Evolutionary conservation across 495 filamentous ascomycete genomes (phyloP), one percentile per base, ranked within the genome.

Genomic region (Aspergillus avenaceus): DNA sequence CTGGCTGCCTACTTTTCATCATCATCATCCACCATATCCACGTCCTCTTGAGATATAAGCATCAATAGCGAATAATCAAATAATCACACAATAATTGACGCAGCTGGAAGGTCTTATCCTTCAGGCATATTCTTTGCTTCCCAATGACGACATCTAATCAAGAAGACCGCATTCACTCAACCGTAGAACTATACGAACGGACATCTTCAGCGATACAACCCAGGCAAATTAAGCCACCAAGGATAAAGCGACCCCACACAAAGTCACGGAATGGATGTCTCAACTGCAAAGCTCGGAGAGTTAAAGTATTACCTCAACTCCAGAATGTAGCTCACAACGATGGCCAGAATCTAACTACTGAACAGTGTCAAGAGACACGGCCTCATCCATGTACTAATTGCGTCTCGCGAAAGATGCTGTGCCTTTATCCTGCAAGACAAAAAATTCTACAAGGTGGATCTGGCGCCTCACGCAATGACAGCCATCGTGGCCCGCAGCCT

Each of bases 261-360:
- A 86, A 86, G 59, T 83, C 79, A 23, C 67, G 83, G 3, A 63
- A 73, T n/a, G 83, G 82, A 1, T 86, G 83, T 56, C 81, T 75
- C 51, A 81, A 82, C 63, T 86, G 83, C 72, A 86, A 86, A 60
- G 65, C 72, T 34, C 67, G 81, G 8, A 70, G 76, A 50, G 84
- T 86, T 56, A 86, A 85, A 73, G 62, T 61, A 11, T 23, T 22
- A 12, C 24, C 26, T 13, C 19, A 2, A 7, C 1, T 31, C 4
- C 27, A 13, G 0, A 3, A 13, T 31, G 28, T 8, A 8, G 2
- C n/a, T 47, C 5, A 3, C 11, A 23, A 13, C 2, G 36, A 13
- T 13, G 27, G 19, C 24, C 22, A 8, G 48, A 14, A 23, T 26
- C 8, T 44, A 58, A 14, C 2, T 3, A 9, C 13, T 16, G 2